Base-by-base conservation (phyloP, 1,284 basidiomycete species). In the Cutaneotrichosporon cutaneum region DNA sequence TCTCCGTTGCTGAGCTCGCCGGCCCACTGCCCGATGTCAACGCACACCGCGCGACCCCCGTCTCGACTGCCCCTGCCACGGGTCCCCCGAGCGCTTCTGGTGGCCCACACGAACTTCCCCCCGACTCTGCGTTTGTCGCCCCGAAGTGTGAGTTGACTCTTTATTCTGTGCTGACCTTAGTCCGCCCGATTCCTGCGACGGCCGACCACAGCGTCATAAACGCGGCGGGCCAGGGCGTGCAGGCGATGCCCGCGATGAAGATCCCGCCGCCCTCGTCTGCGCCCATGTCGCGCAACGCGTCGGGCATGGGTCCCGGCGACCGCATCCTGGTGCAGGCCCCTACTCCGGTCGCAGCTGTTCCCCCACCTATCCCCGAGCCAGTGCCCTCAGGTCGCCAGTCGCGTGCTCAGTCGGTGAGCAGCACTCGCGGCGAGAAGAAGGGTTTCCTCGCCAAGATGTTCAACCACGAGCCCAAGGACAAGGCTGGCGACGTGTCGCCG, bases 361-460 rank as follows among this genome's bases (percentile, higher is more conserved):
- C 30, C 9, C 30, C 30, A 5, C 30, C 39, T n/a, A 42, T 42
- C 16, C 7, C 16, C 39, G 39, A 42, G 18, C 59, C 42, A n/a
- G 63, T 54, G 50, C 59, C 54, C 21, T 52, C 16, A 35, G 56
- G 52, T 2, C 61, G 60, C 44, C 24, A 59, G 10, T 52, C 59
- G 10, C 63, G 63, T 44, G 60, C 64, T 4, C 39, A 62, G 54
- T 58, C 71, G 22, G 65, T 67, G 53, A 56, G 63, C 68, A 58
- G 65, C 50, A 63, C 66, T 45, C 26, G 36, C n/a, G 74, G 71
- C 22, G 73, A 76, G 64, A 80, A 77, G 71, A 79, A 78, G 66
- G 70, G 70, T 14, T 78, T 80, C 66, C 72, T 80, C 42, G 75
- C 77, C 36, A 76, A 76, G 53, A 79, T 80, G 77, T 77, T 80